Conservation (phyloP, 129 eudicot genomes). For the sunflower (Helianthus annuus) region HanXRQr2.0-SUNRISE NC_035436.2:37256123-37256622, state of each 20-base stretch:
- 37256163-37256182: no score
- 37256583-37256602: conserved; percentile 47
- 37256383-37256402: conserved; percentile 21
- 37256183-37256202: no score
- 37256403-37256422: conserved; percentile 31
- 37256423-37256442: conserved; percentile 25
- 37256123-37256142: no score
- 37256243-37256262: no score
- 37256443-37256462: conserved; percentile 31
- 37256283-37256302: no score
- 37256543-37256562: conserved; percentile 47
- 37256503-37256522: neutral
- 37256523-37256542: conserved; percentile 35
- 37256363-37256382: conserved; percentile 31
- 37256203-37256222: no score
- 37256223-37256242: no score
- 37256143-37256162: no score
- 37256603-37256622: conserved; percentile 48
- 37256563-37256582: conserved; percentile 26
- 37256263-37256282: no score
- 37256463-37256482: conserved; percentile 38
- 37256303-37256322: no score
- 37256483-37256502: conserved; percentile 1
- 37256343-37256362: conserved; percentile 9
- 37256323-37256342: no score